These are phyloP conservation scores for Galerina marginata DNA, from an alignment of 768 basidiomycete species.

Conservation along the genomic window DNA sequence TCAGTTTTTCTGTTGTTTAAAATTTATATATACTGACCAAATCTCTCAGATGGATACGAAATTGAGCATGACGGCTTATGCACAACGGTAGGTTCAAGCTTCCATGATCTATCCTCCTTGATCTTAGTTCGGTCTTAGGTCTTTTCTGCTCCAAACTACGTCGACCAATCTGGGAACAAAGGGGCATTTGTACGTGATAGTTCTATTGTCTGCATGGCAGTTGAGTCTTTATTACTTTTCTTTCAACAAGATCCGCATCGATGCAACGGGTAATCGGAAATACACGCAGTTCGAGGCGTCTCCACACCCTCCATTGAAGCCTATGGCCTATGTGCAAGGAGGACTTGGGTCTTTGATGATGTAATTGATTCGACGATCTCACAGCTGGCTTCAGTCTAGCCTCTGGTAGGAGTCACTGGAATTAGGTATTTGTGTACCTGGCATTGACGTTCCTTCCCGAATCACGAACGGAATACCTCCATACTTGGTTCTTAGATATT, in stretches of 20 bases:
- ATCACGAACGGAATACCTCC: too few species aligned
- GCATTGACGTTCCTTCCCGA: too few species aligned
- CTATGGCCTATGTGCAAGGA: conserved; percentile 86
- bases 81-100: conserved; percentile 68
- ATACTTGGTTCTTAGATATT: too few species aligned
- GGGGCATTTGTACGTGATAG: conserved; percentile 78
- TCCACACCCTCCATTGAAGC: conserved; percentile 88
- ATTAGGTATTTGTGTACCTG: too few species aligned
- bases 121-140: conserved; percentile 49
- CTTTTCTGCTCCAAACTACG: conserved; percentile 95
- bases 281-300: conserved; percentile 87
- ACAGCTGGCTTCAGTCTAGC: neutral
- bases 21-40: neutral
- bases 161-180: conserved; percentile 90
- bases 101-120: conserved; percentile 4
- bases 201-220: neutral
- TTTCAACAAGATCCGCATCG: conserved; percentile 72
- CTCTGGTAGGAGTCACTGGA: neutral
- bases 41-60: conserved; percentile 79
- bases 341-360: conserved; percentile 74
- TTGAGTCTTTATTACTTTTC: conserved; percentile 2
- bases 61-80: conserved; percentile 95
- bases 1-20: conserved; percentile 33
- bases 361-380: conserved; percentile 24
- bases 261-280: conserved; percentile 71